These are phyloP conservation scores for Macrocystidia cucumis DNA, from an alignment of 1,284 basidiomycete species.

Conservation along the genomic window DNA sequence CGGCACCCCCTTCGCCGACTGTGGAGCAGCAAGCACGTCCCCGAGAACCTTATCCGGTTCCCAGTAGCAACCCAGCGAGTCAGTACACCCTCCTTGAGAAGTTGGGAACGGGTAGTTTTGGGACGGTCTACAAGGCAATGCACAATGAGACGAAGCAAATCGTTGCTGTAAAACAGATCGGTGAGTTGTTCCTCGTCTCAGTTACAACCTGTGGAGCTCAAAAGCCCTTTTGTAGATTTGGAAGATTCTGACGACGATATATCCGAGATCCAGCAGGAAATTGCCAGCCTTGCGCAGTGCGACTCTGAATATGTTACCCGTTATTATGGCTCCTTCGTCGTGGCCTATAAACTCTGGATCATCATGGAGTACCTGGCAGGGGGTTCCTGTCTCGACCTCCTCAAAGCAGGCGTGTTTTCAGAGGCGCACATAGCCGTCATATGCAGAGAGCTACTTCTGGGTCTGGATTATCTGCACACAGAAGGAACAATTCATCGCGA, in stretches of 20 bases:
- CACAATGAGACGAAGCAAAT: slow-evolving; percentile 91
- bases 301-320: slow-evolving; percentile 94
- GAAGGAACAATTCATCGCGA: slow-evolving; percentile 97
- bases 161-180: slow-evolving; percentile 98
- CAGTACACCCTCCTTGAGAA: slow-evolving; percentile 94
- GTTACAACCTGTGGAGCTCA: slow-evolving; percentile 2
- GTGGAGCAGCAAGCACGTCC: slow-evolving; percentile 29
- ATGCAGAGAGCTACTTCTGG: slow-evolving; percentile 89
- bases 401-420: slow-evolving; percentile 86
- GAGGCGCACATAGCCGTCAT: slow-evolving; percentile 94
- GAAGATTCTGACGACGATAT: slow-evolving; percentile 94
- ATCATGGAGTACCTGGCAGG: slow-evolving; percentile 99
- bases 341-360: slow-evolving; percentile 98
- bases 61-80: slow-evolving; percentile 72
- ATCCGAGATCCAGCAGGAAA: slow-evolving; percentile 96
- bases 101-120: slow-evolving; percentile 96
- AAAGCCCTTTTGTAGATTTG: slow-evolving; percentile 43
- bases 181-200: slow-evolving; percentile 32
- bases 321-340: slow-evolving; percentile 96
- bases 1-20: slow-evolving; percentile 41
- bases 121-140: slow-evolving; percentile 94
- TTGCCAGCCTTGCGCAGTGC: slow-evolving; percentile 91
- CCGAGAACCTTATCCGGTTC: slow-evolving; percentile 61
- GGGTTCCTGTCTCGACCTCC: slow-evolving; percentile 93
- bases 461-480: slow-evolving; percentile 90